Evolutionary conservation across 139 green algal species (phyloP).

Genomic region (Marvania coccoides): DNA sequence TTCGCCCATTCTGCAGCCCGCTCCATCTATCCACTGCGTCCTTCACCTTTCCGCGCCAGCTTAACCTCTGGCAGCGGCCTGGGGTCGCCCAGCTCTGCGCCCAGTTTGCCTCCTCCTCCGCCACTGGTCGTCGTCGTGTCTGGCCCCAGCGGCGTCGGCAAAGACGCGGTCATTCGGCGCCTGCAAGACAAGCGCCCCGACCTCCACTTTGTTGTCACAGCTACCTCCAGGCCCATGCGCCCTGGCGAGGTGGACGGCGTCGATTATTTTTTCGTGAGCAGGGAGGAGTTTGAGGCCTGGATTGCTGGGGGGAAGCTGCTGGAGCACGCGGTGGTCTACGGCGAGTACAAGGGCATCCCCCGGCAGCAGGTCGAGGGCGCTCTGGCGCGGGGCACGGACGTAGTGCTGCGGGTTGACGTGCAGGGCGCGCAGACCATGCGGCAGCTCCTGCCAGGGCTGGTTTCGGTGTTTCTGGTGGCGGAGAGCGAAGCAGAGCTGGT

Average conservation of each 20-base stretch:
- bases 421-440: constrained; percentile 81
- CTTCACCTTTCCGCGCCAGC: too few species aligned
- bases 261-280: constrained; percentile 91
- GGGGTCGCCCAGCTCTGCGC: not conserved
- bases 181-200: constrained; percentile 64
- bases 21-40: not conserved
- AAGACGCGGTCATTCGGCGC: constrained; percentile 79
- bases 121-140: constrained; percentile 79
- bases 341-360: constrained; percentile 94
- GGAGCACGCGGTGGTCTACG: constrained; percentile 94
- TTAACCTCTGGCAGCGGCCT: not conserved
- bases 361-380: constrained; percentile 53
- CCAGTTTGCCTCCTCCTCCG: constrained; percentile 30
- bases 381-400: constrained; percentile 66
- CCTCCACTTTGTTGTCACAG: constrained; percentile 93
- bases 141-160: constrained; percentile 90
- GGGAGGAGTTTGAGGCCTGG: constrained; percentile 81
- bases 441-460: constrained; percentile 58
- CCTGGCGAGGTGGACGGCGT: constrained; percentile 74
- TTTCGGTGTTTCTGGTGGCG: constrained; percentile 57
- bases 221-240: constrained; percentile 74
- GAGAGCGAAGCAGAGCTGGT: constrained; percentile 76
- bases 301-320: constrained; percentile 69
- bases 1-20: not conserved
- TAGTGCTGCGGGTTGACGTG: constrained; percentile 89